phyloP scores from a whole-genome alignment of 2,329 filamentous ascomycete genomes.

The Zymoseptoria crescenta region DNA sequence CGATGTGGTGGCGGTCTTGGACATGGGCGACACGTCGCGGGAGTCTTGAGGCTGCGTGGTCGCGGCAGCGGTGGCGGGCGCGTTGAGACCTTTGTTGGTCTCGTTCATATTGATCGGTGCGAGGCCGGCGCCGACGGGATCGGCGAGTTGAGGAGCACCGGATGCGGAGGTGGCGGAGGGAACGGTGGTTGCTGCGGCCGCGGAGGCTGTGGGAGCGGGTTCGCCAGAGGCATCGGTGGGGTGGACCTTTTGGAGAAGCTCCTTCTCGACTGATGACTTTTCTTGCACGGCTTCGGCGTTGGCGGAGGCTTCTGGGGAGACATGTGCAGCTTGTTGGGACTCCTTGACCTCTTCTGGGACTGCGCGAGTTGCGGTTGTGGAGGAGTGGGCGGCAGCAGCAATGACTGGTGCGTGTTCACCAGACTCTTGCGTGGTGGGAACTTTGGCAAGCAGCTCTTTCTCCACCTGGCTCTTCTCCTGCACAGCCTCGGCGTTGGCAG shows the following conservation, averaged over 20 bases:
- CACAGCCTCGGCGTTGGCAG: constrained; percentile 59
- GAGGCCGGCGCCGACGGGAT: constrained; percentile 19
- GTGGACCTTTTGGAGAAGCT: constrained; percentile 57
- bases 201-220: constrained; percentile 35
- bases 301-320: constrained; percentile 62
- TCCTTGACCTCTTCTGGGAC: constrained; percentile 24
- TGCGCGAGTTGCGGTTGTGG: not conserved
- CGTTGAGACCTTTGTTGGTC: constrained; percentile 29
- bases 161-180: constrained; percentile 18
- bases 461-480: constrained; percentile 69
- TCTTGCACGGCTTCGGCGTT: constrained; percentile 62
- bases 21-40: constrained; percentile 37
- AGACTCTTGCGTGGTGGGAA: constrained; percentile 32
- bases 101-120: constrained; percentile 22
- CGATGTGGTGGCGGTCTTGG: constrained; percentile 28
- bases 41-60: constrained; percentile 23
- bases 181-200: constrained; percentile 30
- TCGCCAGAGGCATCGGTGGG: constrained; percentile 36
- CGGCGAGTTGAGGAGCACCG: constrained; percentile 25
- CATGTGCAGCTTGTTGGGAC: constrained; percentile 26
- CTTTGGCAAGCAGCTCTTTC: constrained; percentile 61
- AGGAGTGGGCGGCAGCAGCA: constrained; percentile 26
- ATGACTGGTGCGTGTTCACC: constrained; percentile 40
- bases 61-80: constrained; percentile 24
- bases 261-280: constrained; percentile 65